A percentile compares a stretch with the other conserved stretches of the same genome.
Evolutionary conservation across 2,329 filamentous ascomycete genomes (phyloP).

Genomic region (Aspergillus transmontanensis): DNA sequence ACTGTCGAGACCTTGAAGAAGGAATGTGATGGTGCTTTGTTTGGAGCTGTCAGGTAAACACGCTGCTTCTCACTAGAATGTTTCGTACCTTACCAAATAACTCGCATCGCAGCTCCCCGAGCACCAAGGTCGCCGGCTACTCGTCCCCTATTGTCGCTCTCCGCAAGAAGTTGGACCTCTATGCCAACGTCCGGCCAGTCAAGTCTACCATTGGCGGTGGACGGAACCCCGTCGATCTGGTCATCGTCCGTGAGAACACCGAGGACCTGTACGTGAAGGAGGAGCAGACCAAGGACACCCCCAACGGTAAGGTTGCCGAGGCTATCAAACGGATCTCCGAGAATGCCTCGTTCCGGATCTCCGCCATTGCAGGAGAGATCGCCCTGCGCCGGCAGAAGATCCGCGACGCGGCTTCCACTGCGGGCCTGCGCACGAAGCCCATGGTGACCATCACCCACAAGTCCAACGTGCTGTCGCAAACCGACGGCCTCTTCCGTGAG

Average conservation of each 20-base stretch:
- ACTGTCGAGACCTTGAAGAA: constrained; percentile 86
- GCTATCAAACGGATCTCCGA: constrained; percentile 97
- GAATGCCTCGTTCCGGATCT: constrained; percentile 81
- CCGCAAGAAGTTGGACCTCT: constrained; percentile 91
- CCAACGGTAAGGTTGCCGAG: constrained; percentile 82
- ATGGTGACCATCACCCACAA: constrained; percentile 98
- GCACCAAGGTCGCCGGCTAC: constrained; percentile 88
- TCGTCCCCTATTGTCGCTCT: constrained; percentile 95
- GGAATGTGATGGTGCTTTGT: constrained; percentile 94
- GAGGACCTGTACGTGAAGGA: constrained; percentile 99
- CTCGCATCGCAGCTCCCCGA: constrained; percentile 66
- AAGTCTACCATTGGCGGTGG: constrained; percentile 68
- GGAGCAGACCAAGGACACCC: constrained; percentile 77
- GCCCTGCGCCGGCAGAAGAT: constrained; percentile 83
- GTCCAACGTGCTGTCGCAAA: constrained; percentile 94
- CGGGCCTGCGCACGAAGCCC: constrained; percentile 61
- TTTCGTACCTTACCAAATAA: neutral
- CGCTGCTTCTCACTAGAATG: too few species aligned
- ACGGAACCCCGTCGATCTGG: constrained; percentile 78
- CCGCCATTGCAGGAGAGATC: constrained; percentile 92
- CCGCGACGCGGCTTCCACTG: constrained; percentile 58
- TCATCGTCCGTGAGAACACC: constrained; percentile 98
- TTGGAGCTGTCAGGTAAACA: constrained; percentile 79
- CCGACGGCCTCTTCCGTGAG: constrained; percentile 90
- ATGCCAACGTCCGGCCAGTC: constrained; percentile 95